phyloP scores from a whole-genome alignment of 1,284 basidiomycete genomes.

The Ceratobasidium sp. region DNA sequence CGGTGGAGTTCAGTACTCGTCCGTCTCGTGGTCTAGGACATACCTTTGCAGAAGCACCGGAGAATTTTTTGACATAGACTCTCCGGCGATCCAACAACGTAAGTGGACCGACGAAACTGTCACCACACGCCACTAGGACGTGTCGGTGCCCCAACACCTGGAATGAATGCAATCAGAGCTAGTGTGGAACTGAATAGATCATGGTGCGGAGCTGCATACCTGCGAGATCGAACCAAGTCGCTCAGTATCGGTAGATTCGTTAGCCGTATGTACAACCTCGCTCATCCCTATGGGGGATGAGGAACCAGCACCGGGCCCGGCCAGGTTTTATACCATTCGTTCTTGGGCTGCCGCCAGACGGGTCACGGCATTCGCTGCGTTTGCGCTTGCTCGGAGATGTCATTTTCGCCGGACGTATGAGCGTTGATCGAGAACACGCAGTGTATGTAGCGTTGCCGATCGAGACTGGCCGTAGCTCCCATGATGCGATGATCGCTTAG shows the following conservation, averaged over 20 bases:
- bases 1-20: background rate
- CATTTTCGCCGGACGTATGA: constrained; percentile 20
- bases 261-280: constrained; percentile 26
- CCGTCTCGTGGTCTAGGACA: background rate
- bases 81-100: constrained; percentile 30
- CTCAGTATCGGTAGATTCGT: constrained; percentile 36
- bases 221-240: constrained; percentile 37
- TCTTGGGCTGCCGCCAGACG: background rate
- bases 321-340: constrained; percentile 23
- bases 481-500: constrained; percentile 28
- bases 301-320: background rate
- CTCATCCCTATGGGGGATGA: constrained; percentile 38
- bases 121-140: constrained; percentile 39
- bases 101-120: constrained; percentile 38
- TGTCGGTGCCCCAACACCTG: constrained; percentile 37
- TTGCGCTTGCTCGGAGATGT: constrained; percentile 25
- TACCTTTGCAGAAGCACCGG: constrained; percentile 38
- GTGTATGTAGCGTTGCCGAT: constrained; percentile 32
- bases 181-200: background rate
- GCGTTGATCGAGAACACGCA: constrained; percentile 35
- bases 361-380: constrained; percentile 19
- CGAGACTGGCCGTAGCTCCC: constrained; percentile 16
- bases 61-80: constrained; percentile 37
- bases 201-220: background rate
- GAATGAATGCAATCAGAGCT: background rate